These are phyloP conservation scores for Wickerhamiella allomyrinae DNA, from an alignment of 805 yeast species.

Conservation along the genomic window DNA sequence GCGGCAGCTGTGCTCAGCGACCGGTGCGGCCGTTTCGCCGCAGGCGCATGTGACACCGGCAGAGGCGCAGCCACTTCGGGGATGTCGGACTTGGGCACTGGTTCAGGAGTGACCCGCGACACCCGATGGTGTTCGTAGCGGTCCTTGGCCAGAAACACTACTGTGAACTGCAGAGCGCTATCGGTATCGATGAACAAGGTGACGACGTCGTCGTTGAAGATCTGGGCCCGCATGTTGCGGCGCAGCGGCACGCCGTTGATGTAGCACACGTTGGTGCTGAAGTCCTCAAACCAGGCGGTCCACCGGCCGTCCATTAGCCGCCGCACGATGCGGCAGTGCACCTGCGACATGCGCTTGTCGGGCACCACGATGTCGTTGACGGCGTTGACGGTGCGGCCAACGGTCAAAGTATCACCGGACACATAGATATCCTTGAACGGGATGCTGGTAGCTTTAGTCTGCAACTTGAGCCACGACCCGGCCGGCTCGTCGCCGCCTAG, in stretches of 20 bases:
- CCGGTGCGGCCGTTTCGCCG: neutral
- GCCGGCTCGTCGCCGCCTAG: conserved; percentile 27
- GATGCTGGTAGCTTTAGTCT: conserved; percentile 36
- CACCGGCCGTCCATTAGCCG: conserved; percentile 23
- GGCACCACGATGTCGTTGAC: conserved; percentile 37
- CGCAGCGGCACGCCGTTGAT: conserved; percentile 37
- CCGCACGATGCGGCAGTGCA: conserved; percentile 56
- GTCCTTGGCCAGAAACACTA: neutral
- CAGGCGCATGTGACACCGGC: neutral
- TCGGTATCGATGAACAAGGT: neutral
- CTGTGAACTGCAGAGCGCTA: neutral
- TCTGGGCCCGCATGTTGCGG: neutral
- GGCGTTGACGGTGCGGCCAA: conserved; percentile 45
- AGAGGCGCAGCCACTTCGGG: neutral
- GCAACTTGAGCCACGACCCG: conserved; percentile 51
- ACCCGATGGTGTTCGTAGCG: neutral
- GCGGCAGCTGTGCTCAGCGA: neutral
- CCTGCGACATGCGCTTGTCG: conserved; percentile 69
- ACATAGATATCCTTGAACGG: conserved; percentile 37
- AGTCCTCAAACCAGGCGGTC: conserved; percentile 71
- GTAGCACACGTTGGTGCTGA: conserved; percentile 65
- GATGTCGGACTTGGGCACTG: neutral
- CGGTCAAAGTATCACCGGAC: conserved; percentile 51
- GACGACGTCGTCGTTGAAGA: conserved; percentile 2
- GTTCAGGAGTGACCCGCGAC: neutral